phyloP scores from a whole-genome alignment of 106 monocot genomes.

The Chionographis japonica region DNA sequence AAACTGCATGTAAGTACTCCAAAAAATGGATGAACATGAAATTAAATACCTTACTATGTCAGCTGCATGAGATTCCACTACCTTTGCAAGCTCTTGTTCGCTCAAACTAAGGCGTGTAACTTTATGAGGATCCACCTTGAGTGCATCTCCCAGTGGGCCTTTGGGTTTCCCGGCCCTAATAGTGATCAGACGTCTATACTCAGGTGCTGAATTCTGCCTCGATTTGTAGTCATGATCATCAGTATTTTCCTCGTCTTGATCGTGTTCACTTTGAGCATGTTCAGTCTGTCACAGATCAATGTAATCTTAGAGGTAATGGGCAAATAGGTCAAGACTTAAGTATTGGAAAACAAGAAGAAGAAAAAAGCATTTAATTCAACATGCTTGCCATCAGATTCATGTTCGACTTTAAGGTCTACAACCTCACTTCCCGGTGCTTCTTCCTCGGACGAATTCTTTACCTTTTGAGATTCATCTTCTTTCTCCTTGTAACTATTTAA shows the following conservation, averaged over 20 bases:
- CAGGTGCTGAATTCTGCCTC: constrained; percentile 13
- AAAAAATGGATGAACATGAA: neutral
- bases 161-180: constrained; percentile 55
- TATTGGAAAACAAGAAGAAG: neutral
- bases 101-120: constrained; percentile 65
- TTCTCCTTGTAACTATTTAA: constrained; percentile 33
- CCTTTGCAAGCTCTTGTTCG: constrained; percentile 52
- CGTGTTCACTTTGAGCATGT: constrained; percentile 6
- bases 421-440: constrained; percentile 51
- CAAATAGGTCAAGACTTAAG: neutral
- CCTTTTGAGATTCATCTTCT: constrained; percentile 14
- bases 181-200: constrained; percentile 58
- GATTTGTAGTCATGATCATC: constrained; percentile 28
- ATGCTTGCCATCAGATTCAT: constrained; percentile 45
- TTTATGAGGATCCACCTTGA: constrained; percentile 44
- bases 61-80: constrained; percentile 21
- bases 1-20: no score
- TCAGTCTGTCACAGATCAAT: constrained; percentile 7
- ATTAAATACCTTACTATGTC: constrained; percentile 36
- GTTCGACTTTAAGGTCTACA: constrained; percentile 41
- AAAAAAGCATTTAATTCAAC: no score
- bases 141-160: constrained; percentile 23
- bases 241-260: constrained; percentile 27
- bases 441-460: constrained; percentile 29
- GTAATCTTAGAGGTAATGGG: neutral